Evolutionary conservation across 2,329 filamentous ascomycete genomes (phyloP), one percentile per base, ranked within the genome.

Genomic region (Aspergillus pseudotamarii): DNA sequence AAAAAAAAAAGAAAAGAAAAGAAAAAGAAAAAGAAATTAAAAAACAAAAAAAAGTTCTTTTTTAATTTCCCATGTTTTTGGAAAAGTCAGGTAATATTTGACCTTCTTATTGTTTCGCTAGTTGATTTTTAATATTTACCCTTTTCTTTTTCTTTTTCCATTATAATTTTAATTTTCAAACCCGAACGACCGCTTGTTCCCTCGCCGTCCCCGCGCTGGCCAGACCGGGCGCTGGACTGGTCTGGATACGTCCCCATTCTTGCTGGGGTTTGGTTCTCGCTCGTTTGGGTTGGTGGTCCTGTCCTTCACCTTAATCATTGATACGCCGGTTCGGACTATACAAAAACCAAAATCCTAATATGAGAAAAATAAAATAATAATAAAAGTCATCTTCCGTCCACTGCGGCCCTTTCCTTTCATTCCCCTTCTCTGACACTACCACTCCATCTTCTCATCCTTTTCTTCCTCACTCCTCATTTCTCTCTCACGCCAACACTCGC

Each of bases 181-280:
- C 38, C 38, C 36, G 38, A 53, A 53, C 60, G n/a, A 48, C 19
- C 43, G 30, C 46, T 43, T 38, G n/a, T 51, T 58, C 60, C 36
- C 16, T 36, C 34, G 19, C 19, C 56, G 57, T 67, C 68, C 68
- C 68, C 66, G 68, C 68, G 66, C 64, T 69, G 68, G 68, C 68
- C 63, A 69, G 68, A 65, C 61, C 65, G 41, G 51, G 58, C 65
- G 58, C 58, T 65, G 61, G 65, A 66, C 60, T 60, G 63, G 64
- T 66, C 66, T 66, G 64, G 66, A 64, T 68, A 63, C 61, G 51
- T 62, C 60, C 62, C 64, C 61, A 64, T 65, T 65, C 63, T 63
- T 57, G 59, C 57, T 51, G 63, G 53, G 60, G 62, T 63, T 62
- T 59, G 45, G 48, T 53, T 59, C 50, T 43, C 21, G 46, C 58